Conservation (phyloP, 306 rosid genomes). For the Calophaca sinica region DNA sequence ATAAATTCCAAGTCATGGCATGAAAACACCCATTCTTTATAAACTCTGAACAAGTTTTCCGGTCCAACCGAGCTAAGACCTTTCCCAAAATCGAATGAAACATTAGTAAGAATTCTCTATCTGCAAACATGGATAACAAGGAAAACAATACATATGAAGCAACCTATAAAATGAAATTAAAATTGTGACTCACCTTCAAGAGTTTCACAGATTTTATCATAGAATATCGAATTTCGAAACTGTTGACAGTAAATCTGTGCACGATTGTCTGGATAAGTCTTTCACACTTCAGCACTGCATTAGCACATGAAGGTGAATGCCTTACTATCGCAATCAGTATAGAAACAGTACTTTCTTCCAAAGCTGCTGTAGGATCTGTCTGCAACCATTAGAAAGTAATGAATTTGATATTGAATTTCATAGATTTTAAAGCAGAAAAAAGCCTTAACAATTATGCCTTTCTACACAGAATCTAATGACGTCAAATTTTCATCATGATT, state of each 20-base stretch:
- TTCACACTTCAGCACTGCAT: conserved; percentile 74
- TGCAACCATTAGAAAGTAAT: conserved; percentile 60
- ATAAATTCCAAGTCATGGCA: conserved; percentile 81
- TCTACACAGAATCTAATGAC: conserved; percentile 31
- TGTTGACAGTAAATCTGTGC: conserved; percentile 66
- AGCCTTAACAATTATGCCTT: conserved; percentile 8
- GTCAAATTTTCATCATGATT: conserved; percentile 42
- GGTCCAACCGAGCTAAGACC: conserved; percentile 80
- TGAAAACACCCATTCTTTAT: conserved; percentile 74
- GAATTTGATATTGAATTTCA: conserved; percentile 15
- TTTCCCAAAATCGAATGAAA: conserved; percentile 51
- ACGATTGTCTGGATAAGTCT: conserved; percentile 77
- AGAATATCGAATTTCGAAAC: conserved; percentile 62
- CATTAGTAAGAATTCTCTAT: conserved; percentile 43
- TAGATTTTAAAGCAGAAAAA: conserved; percentile 17
- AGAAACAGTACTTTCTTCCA: conserved; percentile 81
- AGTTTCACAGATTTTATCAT: conserved; percentile 82
- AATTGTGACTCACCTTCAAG: conserved; percentile 65
- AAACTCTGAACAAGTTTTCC: conserved; percentile 65
- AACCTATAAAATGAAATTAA: conserved; percentile 36
- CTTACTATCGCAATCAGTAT: conserved; percentile 84
- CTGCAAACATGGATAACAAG: conserved; percentile 36
- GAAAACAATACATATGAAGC: conserved; percentile 34
- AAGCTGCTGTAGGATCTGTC: conserved; percentile 69
- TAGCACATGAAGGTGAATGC: conserved; percentile 91